Base-by-base conservation (phyloP, 345 rosid species). In the Draba incana region DNA sequence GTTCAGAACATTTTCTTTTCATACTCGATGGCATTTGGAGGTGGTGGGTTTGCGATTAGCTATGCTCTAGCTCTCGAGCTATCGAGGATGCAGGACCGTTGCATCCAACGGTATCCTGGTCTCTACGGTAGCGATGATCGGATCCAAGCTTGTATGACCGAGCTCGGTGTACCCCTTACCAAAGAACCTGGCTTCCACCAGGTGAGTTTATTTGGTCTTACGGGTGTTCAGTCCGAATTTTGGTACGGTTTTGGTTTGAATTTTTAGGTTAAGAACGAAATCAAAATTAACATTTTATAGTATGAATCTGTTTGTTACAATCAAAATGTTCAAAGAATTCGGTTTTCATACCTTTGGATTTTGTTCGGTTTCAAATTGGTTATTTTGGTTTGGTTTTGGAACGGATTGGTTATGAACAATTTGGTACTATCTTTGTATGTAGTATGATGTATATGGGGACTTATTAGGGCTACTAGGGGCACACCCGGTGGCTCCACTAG, bases 1-100 rank as follows among this genome's bases (percentile, higher is more conserved):
- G 83, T 86, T 42, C 90, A 87, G 80, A 92, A 92, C 57, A 89
- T 92, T 33, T 82, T 67, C 28, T 89, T 89, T 69, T 89, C 94
- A 0, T 87, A 92, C 58, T 70, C 84, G 0, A 89, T 92, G 98
- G 96, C 94, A 0, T 87, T 81, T 67, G 96, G 96, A 15, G 96
- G 98, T 3, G 96, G 91, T 8, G 96, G 95, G 0, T 92, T 92
- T 3, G 96, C 94, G 2, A 89, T 92, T 28, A 92, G 96, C 71
- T 88, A 85, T 51, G 81, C 96, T 1, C 53, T 86, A 74, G 96
- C 98, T 0, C 54, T 75, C 13, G 86, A 86, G 68, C 68, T 92
- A 66, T 84, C 84, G 16, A 80, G 76, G 77, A 87, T 87, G 86
- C 95, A 92, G 75, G 92, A 86, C 54, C 75, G 71, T 27, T 92